Percentiles rank a stretch among this genome's conserved stretches.
These are phyloP conservation scores for Fusarium anthophilum DNA, from an alignment of 2,329 filamentous ascomycete species.

Conservation along the genomic window DNA sequence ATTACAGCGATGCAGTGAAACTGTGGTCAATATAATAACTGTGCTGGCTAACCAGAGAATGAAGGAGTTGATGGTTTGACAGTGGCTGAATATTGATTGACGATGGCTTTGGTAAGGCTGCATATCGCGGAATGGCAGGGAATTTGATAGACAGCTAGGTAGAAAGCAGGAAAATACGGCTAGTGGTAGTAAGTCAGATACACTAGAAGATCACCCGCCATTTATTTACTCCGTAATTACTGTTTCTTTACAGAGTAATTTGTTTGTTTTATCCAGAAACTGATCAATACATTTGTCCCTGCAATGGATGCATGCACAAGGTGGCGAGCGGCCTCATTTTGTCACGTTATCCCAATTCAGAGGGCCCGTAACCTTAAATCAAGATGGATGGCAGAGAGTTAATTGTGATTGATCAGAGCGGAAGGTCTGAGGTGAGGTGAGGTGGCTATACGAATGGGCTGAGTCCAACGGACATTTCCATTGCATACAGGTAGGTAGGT, in stretches of 20 bases:
- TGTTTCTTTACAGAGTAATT: not conserved
- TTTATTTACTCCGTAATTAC: not conserved
- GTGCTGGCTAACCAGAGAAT: not conserved
- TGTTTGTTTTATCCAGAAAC: conserved; percentile 5
- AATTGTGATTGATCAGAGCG: not conserved
- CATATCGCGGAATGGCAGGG: conserved; percentile 20
- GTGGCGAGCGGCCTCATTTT: not conserved
- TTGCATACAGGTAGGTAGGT: not conserved
- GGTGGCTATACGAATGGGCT: conserved; percentile 32
- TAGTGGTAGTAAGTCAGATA: not conserved
- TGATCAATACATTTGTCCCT: not conserved
- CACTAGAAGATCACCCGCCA: not conserved
- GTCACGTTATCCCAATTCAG: not conserved
- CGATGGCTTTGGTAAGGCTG: conserved; percentile 1
- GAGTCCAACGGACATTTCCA: conserved; percentile 22
- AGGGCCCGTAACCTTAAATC: conserved; percentile 2
- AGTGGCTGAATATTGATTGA: conserved; percentile 20
- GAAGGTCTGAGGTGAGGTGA: not conserved
- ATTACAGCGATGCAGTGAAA: conserved; percentile 10
- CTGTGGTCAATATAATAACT: not conserved
- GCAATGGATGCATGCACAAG: not conserved
- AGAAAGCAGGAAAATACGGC: not conserved
- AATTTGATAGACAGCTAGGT: not conserved
- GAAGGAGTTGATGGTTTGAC: not conserved
- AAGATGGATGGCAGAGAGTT: conserved; percentile 1